These are phyloP conservation scores for Exophiala sp. DNA, from an alignment of 2,329 filamentous ascomycete species.

Conservation along the genomic window DNA sequence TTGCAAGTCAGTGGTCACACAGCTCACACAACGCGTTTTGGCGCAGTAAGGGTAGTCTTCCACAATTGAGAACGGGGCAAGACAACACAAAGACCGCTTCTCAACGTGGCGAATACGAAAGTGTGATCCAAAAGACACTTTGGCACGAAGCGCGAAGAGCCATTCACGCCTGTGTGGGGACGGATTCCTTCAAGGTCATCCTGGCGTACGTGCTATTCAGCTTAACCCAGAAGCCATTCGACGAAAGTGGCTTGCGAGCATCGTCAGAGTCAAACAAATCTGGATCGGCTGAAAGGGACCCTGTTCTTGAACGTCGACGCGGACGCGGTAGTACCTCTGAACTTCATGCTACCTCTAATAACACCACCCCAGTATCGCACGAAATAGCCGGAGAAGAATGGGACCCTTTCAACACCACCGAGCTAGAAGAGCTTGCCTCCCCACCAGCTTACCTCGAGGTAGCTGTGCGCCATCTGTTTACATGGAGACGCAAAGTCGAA, in stretches of 20 bases:
- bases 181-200: conserved; percentile 46
- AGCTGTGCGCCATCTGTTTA: conserved; percentile 21
- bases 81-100: not conserved
- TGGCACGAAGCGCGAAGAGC: conserved; percentile 44
- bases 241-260: conserved; percentile 14
- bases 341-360: not conserved
- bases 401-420: conserved; percentile 15
- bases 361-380: not conserved
- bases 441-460: conserved; percentile 21
- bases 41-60: conserved; percentile 19
- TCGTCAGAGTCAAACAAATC: not conserved
- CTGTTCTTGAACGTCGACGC: not conserved
- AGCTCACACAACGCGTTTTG: conserved; percentile 22
- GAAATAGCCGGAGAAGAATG: conserved; percentile 9
- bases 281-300: not conserved
- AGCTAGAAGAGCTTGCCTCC: conserved; percentile 13
- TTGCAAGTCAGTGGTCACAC: conserved; percentile 42
- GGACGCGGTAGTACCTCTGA: not conserved
- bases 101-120: conserved; percentile 26
- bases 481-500: conserved; percentile 18
- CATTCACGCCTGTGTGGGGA: conserved; percentile 36
- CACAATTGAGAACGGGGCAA: conserved; percentile 10
- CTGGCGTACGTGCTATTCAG: conserved; percentile 47
- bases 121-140: conserved; percentile 37
- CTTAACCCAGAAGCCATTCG: conserved; percentile 41